A percentile compares a stretch with the other conserved stretches of the same genome.
phyloP scores from a whole-genome alignment of 495 filamentous ascomycete genomes.

The Astrothelium subdiscretum region DNA sequence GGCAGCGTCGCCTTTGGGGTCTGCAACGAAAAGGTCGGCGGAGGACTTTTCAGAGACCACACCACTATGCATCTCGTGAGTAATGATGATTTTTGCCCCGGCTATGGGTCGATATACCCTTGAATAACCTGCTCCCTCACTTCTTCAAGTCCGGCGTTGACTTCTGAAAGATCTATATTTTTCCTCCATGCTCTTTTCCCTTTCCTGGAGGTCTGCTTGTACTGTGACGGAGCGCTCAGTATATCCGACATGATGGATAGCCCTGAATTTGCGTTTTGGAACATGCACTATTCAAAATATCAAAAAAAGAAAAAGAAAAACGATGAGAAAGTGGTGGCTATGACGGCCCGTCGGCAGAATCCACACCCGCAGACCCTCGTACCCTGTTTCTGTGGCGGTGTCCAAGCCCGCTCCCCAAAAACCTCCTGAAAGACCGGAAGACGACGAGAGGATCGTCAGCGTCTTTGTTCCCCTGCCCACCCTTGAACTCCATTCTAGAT shows the following conservation, averaged over 20 bases:
- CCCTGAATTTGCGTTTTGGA: neutral
- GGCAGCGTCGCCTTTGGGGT: conserved; percentile 53
- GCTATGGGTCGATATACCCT: conserved; percentile 45
- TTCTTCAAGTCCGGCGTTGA: conserved; percentile 71
- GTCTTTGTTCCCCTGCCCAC: neutral
- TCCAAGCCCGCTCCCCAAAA: too few relatives aligned
- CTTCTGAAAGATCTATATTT: conserved; percentile 82
- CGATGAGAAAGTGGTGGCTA: neutral
- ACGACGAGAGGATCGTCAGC: neutral
- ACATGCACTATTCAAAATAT: too few relatives aligned
- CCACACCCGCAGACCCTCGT: neutral
- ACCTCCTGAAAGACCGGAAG: conserved; percentile 1
- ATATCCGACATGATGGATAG: conserved; percentile 17
- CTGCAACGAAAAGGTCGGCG: conserved; percentile 70
- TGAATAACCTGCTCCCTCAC: conserved; percentile 78
- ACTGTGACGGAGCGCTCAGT: conserved; percentile 39
- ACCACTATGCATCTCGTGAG: conserved; percentile 45
- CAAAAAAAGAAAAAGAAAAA: neutral
- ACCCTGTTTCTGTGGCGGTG: too few relatives aligned
- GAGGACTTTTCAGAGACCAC: conserved; percentile 68
- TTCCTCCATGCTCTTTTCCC: conserved; percentile 98
- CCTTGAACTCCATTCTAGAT: neutral
- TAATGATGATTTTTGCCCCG: too few relatives aligned
- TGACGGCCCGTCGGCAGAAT: neutral
- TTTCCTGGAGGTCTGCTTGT: conserved; percentile 82